phyloP scores from a whole-genome alignment of 2,329 filamentous ascomycete genomes.

The Chaetomium sp. region DNA sequence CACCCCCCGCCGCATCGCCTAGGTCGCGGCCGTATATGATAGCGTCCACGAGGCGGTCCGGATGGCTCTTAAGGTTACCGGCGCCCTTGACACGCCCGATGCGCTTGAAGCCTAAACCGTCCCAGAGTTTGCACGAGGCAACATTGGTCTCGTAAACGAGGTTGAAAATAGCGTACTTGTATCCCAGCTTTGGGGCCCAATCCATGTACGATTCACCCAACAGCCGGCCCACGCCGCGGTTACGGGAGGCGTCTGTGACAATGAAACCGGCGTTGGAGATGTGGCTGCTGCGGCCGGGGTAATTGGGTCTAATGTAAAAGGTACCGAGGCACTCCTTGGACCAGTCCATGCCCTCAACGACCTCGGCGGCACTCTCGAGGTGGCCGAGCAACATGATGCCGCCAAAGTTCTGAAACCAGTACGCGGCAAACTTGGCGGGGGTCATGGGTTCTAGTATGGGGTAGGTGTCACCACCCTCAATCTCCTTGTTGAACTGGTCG shows the following conservation, averaged over 20 bases:
- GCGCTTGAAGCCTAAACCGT: conserved; percentile 84
- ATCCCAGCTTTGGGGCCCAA: conserved; percentile 74
- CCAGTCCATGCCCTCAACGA: conserved; percentile 63
- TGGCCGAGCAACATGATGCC: conserved; percentile 81
- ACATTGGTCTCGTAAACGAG: conserved; percentile 92
- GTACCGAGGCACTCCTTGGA: conserved; percentile 75
- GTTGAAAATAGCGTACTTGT: conserved; percentile 90
- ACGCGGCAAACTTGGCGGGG: conserved; percentile 67
- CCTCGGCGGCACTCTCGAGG: conserved; percentile 56
- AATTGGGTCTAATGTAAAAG: conserved; percentile 93
- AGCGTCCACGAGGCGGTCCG: conserved; percentile 63
- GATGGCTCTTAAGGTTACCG: conserved; percentile 62
- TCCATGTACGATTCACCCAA: conserved; percentile 74
- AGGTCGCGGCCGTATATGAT: conserved; percentile 70
- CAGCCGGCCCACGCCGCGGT: conserved; percentile 66
- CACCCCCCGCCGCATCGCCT: conserved; percentile 36
- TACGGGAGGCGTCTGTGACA: conserved; percentile 65
- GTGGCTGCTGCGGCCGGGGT: conserved; percentile 83
- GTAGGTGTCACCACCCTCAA: conserved; percentile 87
- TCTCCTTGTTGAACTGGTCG: conserved; percentile 81
- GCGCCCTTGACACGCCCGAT: conserved; percentile 75
- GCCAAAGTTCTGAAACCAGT: conserved; percentile 89
- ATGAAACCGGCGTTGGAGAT: conserved; percentile 81
- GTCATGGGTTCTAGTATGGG: conserved; percentile 75
- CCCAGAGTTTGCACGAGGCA: conserved; percentile 85